A percentile compares a stretch with the other conserved stretches of the same genome.
Conservation (phyloP, 2,329 filamentous ascomycete species). For the Diaporthe batatas region DNA sequence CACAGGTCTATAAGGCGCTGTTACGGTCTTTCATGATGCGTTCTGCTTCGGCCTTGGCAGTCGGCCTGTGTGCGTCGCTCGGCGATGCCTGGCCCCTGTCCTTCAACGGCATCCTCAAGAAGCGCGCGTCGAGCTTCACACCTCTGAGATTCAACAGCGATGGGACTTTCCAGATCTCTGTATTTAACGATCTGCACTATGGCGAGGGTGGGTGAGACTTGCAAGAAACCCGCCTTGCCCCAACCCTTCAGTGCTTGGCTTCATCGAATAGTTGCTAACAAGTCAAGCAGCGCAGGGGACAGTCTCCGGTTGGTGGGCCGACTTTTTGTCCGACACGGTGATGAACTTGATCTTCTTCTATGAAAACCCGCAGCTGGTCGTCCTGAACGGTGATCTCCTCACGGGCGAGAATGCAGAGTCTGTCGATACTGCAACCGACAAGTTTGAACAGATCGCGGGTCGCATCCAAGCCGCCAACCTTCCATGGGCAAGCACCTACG, state of each 20-base stretch:
- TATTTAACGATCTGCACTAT: slow-evolving; percentile 62
- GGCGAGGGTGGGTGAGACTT: slow-evolving; percentile 57
- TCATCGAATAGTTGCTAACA: slow-evolving; percentile 54
- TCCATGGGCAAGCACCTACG: slow-evolving; percentile 66
- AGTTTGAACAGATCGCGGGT: slow-evolving; percentile 60
- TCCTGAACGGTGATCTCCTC: slow-evolving; percentile 70
- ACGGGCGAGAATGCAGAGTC: slow-evolving; percentile 64
- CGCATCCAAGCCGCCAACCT: slow-evolving; percentile 59
- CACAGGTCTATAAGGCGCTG: background rate
- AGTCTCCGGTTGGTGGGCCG: slow-evolving; percentile 16
- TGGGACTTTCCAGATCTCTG: slow-evolving; percentile 38
- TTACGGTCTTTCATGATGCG: background rate
- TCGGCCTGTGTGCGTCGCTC: slow-evolving; percentile 9
- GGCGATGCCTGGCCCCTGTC: slow-evolving; percentile 9
- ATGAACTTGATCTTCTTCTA: slow-evolving; percentile 62
- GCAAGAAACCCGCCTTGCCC: slow-evolving; percentile 46
- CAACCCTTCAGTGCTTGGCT: slow-evolving; percentile 47
- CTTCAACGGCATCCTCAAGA: slow-evolving; percentile 1
- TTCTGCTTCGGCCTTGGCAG: background rate
- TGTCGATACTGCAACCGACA: slow-evolving; percentile 56
- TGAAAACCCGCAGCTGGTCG: slow-evolving; percentile 60
- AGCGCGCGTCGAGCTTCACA: slow-evolving; percentile 15
- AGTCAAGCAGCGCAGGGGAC: slow-evolving; percentile 45
- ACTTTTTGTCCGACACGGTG: slow-evolving; percentile 47
- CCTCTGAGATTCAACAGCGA: slow-evolving; percentile 30